Evolutionary conservation across 768 basidiomycete genomes (phyloP).

Genomic region (Lentinula boryana): DNA sequence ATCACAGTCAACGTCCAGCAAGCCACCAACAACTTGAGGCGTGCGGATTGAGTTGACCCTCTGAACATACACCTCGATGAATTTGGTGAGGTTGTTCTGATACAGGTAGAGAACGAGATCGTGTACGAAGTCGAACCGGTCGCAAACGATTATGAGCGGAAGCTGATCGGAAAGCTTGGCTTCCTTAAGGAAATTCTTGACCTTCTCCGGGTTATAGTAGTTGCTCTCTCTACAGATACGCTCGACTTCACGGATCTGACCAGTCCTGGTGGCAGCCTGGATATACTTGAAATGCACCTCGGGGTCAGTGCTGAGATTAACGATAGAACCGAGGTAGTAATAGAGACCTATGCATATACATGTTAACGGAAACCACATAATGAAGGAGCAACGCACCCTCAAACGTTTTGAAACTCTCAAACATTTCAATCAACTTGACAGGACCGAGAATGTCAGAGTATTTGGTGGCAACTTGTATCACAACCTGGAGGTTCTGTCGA

Average conservation of each 20-base stretch:
- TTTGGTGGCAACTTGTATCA: constrained; percentile 96
- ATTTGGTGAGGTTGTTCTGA: constrained; percentile 93
- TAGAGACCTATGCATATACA: constrained; percentile 61
- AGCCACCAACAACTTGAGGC: constrained; percentile 93
- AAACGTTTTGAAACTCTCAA: constrained; percentile 95
- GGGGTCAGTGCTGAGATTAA: constrained; percentile 92
- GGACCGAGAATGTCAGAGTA: constrained; percentile 98
- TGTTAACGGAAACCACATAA: neutral
- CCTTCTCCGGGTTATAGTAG: constrained; percentile 97
- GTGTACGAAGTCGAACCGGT: constrained; percentile 99
- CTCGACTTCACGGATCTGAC: constrained; percentile 98
- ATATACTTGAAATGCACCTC: constrained; percentile 99
- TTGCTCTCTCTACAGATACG: constrained; percentile 98
- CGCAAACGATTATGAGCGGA: constrained; percentile 98
- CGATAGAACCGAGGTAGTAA: constrained; percentile 97
- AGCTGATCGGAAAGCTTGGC: constrained; percentile 95
- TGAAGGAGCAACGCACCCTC: constrained; percentile 54
- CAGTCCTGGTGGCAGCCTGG: constrained; percentile 95
- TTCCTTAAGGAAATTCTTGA: constrained; percentile 99
- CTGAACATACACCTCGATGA: constrained; percentile 99
- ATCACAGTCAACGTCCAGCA: constrained; percentile 97
- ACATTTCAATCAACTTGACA: constrained; percentile 97
- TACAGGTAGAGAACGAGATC: constrained; percentile 98
- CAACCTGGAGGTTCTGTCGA: constrained; percentile 93
- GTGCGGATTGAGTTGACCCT: constrained; percentile 96